phyloP scores from a whole-genome alignment of 192 early-diverging fungal species.

The Neocallimastix lanati region DNA sequence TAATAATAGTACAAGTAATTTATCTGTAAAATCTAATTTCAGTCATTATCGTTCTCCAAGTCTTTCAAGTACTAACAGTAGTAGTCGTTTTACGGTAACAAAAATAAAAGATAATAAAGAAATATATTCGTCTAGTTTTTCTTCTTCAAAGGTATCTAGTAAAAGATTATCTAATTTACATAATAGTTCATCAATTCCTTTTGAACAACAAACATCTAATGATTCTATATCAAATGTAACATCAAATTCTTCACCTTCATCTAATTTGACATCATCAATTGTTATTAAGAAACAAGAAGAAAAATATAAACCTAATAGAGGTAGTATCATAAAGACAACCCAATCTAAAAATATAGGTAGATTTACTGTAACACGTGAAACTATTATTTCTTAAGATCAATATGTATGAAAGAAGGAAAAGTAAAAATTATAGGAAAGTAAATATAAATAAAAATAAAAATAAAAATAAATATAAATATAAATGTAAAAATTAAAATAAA shows the following conservation, averaged over 20 bases:
- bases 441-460: no score
- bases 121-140: background rate
- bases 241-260: background rate
- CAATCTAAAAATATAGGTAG: background rate
- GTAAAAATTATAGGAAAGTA: no score
- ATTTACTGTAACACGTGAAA: background rate
- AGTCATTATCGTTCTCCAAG: background rate
- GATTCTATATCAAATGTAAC: background rate
- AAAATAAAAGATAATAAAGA: background rate
- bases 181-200: background rate
- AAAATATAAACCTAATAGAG: background rate
- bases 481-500: no score
- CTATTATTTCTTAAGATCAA: no score
- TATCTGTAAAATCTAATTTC: background rate
- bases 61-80: background rate
- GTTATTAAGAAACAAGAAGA: background rate
- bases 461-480: no score
- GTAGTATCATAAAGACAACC: background rate
- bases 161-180: background rate
- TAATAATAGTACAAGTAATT: background rate
- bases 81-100: background rate
- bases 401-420: no score
- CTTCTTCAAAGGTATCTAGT: background rate
- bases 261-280: background rate
- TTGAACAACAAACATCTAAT: background rate